Base-by-base conservation (phyloP, 139 green algal genomes). In the Auxenochlorella pyrenoidosa region DNA sequence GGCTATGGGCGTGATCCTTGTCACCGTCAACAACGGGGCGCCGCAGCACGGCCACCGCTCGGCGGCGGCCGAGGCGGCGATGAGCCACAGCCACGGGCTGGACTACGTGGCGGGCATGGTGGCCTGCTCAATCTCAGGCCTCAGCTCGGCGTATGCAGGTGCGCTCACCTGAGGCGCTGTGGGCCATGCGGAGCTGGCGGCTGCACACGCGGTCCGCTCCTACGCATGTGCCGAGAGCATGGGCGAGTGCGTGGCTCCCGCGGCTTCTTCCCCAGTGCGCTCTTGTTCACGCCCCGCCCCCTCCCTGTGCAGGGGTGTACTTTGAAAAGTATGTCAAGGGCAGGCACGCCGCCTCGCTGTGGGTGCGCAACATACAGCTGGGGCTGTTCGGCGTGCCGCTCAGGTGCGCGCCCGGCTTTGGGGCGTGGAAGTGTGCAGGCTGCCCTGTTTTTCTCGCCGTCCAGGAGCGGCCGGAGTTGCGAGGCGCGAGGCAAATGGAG, bases 281-380 rank as follows among this genome's bases (percentile, higher is more conserved):
- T n/a, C n/a, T n/a, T n/a, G n/a, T n/a, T n/a, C n/a, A n/a, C n/a
- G n/a, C n/a, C n/a, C n/a, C n/a, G n/a, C n/a, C n/a, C n/a, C n/a
- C n/a, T n/a, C n/a, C n/a, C n/a, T 18, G 0, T 80, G 86, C 86
- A 84, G 88, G 88, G n/a, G 91, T 94, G n/a, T 92, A 92, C 80
- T 94, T 94, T 86, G 90, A 93, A n/a, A 93, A 92, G 77, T 94
- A 94, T 54, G 90, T 95, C 26, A 95, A 95, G 75, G 92, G 92
- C 30, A 86, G 77, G 54, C 70, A 85, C 79, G 87, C 85, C 22
- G 75, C 82, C 36, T 89, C 86, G 51, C 85, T 95, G 40, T 92
- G 88, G 89, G 78, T 93, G 30, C 91, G 91, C 60, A 95, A 95
- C 86, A 78, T 93, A 41, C 92, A 95, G 87, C 89, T 95, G 13